Base-by-base conservation (phyloP, 345 rosid genomes). In the Gossypium stocksii region DNA sequence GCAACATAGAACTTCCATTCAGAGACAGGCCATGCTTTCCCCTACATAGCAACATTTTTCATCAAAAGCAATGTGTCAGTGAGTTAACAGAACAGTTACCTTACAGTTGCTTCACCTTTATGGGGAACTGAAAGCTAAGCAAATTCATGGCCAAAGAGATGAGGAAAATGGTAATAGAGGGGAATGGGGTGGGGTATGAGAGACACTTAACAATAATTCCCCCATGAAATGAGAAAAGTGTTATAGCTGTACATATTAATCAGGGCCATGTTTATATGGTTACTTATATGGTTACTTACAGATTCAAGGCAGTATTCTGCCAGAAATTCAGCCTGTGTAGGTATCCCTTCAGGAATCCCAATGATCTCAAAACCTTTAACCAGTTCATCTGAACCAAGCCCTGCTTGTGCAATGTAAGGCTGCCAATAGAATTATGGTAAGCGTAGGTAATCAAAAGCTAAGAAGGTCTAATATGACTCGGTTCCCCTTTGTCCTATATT, bases 1-100 rank as follows among this genome's bases (percentile, higher is more conserved):
- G 97, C 90, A 66, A 93, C 65, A 70, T 95, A 89, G 91, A 95
- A 95, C 84, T 91, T 95, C 99, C 99, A 95, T 66, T 82, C 77
- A 75, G 80, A 83, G 67, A 85, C 89, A 69, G 99, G 98, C 99
- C 99, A 95, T 52, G 88, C 80, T 84, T 83, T 95, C 62, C 93
- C 90, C 99, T 95, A 70, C 66, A 82, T 78, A 62, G 63, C 76
- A 76, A 80, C 51, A 79, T 17, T 70, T 71, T 79, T 20, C 77
- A 63, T 63, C 62, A 57, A 19, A 57, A 64, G 48, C 43, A 51
- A 23, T 73, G 51, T 58, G 7, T 60, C 34, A 58, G 19, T 56
- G 56, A 46, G 23, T 48, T 45, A 20, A 44, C 58, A 2, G 13
- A 43, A 49, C 59, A 41, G 38, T 43, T 25, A 41, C 20, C 38